Evolutionary conservation across 2,329 filamentous ascomycete genomes (phyloP).

Genomic region (Trichoderma sp.): DNA sequence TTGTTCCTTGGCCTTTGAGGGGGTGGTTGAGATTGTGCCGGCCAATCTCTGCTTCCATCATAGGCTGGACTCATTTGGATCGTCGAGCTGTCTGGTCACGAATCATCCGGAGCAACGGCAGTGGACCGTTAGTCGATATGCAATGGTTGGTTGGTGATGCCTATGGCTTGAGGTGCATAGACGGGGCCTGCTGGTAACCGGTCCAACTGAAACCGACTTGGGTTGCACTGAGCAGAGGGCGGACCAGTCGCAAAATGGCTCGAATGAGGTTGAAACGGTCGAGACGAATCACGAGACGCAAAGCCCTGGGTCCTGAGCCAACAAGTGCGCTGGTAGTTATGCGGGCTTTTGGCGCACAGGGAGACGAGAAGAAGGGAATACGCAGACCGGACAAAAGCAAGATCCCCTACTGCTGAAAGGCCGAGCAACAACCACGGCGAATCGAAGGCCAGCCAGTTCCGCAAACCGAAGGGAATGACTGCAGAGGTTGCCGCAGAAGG

Average conservation of each 20-base stretch:
- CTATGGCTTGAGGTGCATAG: constrained; percentile 1
- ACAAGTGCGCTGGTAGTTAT: neutral
- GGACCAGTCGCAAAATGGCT: constrained; percentile 4
- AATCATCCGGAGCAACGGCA: constrained; percentile 1
- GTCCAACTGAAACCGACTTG: constrained; percentile 20
- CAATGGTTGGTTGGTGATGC: neutral
- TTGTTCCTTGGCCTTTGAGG: constrained; percentile 59
- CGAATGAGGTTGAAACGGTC: constrained; percentile 3
- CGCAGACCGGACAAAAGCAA: neutral
- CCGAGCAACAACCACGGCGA: neutral
- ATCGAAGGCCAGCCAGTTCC: neutral
- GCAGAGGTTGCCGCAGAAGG: neutral
- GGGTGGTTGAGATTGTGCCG: constrained; percentile 49
- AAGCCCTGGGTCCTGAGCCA: neutral
- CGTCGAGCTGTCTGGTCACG: neutral
- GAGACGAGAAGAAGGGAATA: neutral
- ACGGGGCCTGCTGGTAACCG: constrained; percentile 1
- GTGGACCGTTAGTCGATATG: neutral
- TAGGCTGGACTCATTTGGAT: constrained; percentile 58
- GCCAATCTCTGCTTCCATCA: constrained; percentile 58
- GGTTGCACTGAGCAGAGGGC: constrained; percentile 20
- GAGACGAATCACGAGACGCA: constrained; percentile 18
- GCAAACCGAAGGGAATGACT: neutral
- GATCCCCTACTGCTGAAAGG: neutral
- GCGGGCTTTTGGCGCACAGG: neutral